These are phyloP conservation scores for Limnanthes douglasii DNA, from an alignment of 345 rosid genomes.

Conservation along the genomic window DNA sequence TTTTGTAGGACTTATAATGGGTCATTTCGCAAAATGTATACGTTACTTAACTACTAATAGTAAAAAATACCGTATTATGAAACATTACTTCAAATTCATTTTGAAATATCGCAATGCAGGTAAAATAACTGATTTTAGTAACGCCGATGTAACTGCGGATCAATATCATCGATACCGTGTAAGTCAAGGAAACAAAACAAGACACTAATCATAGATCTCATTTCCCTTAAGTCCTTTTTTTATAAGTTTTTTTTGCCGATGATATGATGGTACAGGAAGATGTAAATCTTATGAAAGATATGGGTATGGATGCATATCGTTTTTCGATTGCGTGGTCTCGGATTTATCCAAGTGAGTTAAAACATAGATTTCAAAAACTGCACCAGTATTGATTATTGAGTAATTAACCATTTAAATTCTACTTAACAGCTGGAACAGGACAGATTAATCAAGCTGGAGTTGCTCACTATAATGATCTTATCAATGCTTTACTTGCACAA, in stretches of 20 bases:
- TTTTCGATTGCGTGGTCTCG: constrained; percentile 94
- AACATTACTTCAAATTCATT: too few species aligned
- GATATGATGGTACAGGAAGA: constrained; percentile 41
- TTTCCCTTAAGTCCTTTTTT: too few species aligned
- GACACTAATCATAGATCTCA: too few species aligned
- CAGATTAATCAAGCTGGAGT: constrained; percentile 76
- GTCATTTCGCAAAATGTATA: too few species aligned
- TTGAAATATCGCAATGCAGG: too few species aligned
- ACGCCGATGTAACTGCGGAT: constrained; percentile 88
- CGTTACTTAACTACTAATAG: too few species aligned
- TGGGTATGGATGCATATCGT: constrained; percentile 91
- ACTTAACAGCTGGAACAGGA: constrained; percentile 53
- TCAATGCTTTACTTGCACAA: constrained; percentile 62
- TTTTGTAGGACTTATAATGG: too few species aligned
- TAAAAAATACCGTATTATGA: too few species aligned
- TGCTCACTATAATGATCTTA: constrained; percentile 77
- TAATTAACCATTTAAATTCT: too few species aligned
- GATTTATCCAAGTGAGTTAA: constrained; percentile 60
- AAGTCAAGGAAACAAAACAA: too few species aligned
- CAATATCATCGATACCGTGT: constrained; percentile 71
- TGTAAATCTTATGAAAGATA: constrained; percentile 75
- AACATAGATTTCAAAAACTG: too few species aligned
- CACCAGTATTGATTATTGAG: background rate
- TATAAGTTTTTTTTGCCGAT: background rate
- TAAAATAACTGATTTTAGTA: constrained; percentile 47